A percentile compares a stretch with the other conserved stretches of the same genome.
phyloP scores from a whole-genome alignment of 2,329 filamentous ascomycete species.

The Venturia carpophila region DNA sequence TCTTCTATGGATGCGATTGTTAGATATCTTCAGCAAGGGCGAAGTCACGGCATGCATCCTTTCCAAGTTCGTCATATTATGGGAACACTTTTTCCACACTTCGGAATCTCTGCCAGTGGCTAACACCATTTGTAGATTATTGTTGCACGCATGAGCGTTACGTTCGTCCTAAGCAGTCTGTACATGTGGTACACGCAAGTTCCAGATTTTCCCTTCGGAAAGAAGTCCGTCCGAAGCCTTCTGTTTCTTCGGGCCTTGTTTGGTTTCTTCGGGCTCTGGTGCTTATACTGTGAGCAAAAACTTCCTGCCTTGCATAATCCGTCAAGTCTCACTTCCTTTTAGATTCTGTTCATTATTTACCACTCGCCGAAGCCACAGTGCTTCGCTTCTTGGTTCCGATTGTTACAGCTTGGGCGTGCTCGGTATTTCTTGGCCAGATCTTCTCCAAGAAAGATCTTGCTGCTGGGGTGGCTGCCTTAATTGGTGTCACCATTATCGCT shows the following conservation, averaged over 20 bases:
- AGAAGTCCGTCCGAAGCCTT: slow-evolving; percentile 2
- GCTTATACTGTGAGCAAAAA: slow-evolving; percentile 16
- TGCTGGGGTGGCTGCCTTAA: slow-evolving; percentile 12
- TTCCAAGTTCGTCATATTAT: slow-evolving; percentile 6
- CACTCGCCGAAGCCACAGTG: slow-evolving; percentile 18
- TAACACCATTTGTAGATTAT: slow-evolving; percentile 19
- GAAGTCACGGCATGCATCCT: slow-evolving; percentile 3
- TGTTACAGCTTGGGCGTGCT: slow-evolving; percentile 14
- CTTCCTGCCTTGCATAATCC: neutral
- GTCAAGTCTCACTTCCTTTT: neutral
- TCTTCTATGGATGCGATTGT: slow-evolving; percentile 17
- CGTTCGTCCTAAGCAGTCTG: slow-evolving; percentile 12
- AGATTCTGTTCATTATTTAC: slow-evolving; percentile 18
- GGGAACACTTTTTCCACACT: no score
- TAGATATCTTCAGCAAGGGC: slow-evolving; percentile 16
- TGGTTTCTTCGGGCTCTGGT: slow-evolving; percentile 19
- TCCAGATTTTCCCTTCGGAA: slow-evolving; percentile 15
- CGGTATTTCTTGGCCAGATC: slow-evolving; percentile 10
- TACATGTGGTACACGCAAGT: slow-evolving; percentile 19
- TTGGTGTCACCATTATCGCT: slow-evolving; percentile 16
- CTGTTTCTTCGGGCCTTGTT: slow-evolving; percentile 11
- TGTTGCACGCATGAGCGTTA: slow-evolving; percentile 17
- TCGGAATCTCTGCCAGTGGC: neutral
- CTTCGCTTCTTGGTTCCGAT: slow-evolving; percentile 17
- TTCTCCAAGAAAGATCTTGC: slow-evolving; percentile 14